Evolutionary conservation across 2,329 filamentous ascomycete species (phyloP).

Genomic region (Monilinia vaccinii-corymbosi): DNA sequence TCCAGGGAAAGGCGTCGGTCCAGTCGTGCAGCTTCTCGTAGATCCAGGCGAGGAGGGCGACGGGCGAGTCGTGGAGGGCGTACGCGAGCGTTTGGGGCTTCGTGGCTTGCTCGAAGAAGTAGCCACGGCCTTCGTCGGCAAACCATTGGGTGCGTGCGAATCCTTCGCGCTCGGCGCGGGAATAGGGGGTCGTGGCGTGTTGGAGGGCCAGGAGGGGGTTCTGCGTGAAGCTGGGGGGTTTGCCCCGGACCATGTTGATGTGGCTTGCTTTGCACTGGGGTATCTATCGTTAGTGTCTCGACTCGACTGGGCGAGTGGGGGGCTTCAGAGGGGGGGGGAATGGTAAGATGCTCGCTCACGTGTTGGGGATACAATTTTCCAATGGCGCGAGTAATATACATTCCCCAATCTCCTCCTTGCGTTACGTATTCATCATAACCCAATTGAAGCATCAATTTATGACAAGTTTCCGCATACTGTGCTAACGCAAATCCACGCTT

Average conservation of each 20-base stretch:
- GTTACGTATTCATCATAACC: conserved; percentile 52
- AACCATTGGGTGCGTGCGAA: conserved; percentile 17
- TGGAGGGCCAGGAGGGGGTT: conserved; percentile 8
- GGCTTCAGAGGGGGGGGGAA: neutral
- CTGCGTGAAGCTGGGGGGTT: neutral
- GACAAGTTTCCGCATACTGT: conserved; percentile 55
- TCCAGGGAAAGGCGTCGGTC: conserved; percentile 65
- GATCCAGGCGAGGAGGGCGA: conserved; percentile 66
- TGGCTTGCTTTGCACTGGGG: conserved; percentile 43
- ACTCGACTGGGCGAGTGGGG: no score
- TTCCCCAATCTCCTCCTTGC: conserved; percentile 68
- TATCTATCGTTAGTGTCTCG: no score
- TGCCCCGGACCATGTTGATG: conserved; percentile 14
- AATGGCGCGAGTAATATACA: conserved; percentile 52
- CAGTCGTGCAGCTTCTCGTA: conserved; percentile 74
- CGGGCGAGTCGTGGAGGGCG: conserved; percentile 58
- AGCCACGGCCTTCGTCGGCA: conserved; percentile 14
- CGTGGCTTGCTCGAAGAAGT: conserved; percentile 32
- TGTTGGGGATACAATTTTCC: conserved; percentile 46
- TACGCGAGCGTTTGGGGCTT: conserved; percentile 62
- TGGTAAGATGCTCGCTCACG: no score
- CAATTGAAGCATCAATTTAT: conserved; percentile 59
- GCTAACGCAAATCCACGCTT: conserved; percentile 43
- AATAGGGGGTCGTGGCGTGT: conserved; percentile 5
- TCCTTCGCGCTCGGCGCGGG: conserved; percentile 13